These are phyloP conservation scores for Phialemonium atrogriseum DNA, from an alignment of 2,329 filamentous ascomycete genomes.

Conservation along the genomic window DNA sequence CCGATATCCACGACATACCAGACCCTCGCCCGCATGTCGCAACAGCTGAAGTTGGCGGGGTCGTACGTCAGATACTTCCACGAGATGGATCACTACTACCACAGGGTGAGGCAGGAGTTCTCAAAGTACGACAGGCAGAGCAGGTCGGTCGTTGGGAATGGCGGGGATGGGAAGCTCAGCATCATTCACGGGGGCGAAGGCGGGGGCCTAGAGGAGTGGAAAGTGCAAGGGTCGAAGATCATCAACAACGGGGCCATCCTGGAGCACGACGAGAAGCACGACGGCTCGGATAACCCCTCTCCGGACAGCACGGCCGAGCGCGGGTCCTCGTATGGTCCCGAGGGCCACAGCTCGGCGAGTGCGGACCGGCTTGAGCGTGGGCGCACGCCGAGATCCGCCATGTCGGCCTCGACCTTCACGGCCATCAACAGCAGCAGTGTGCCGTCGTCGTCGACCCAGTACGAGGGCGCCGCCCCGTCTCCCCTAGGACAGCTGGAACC, in stretches of 20 bases:
- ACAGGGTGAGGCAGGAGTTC: slow-evolving; percentile 41
- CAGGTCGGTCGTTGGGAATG: slow-evolving; percentile 4
- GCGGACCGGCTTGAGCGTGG: slow-evolving; percentile 12
- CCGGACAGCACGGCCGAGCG: slow-evolving; percentile 21
- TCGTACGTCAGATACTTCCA: slow-evolving; percentile 46
- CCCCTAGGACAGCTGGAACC: too few species aligned
- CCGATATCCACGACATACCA: slow-evolving; percentile 39
- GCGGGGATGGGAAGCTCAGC: slow-evolving; percentile 23
- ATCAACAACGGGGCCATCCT: slow-evolving; percentile 35
- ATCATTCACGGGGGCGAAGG: slow-evolving; percentile 34
- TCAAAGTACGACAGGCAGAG: slow-evolving; percentile 20
- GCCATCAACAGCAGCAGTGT: slow-evolving; percentile 27
- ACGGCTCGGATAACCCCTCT: slow-evolving; percentile 10
- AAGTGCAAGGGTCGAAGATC: slow-evolving; percentile 27
- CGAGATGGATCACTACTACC: slow-evolving; percentile 45
- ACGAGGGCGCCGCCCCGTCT: slow-evolving; percentile 5
- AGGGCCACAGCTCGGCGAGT: slow-evolving; percentile 9
- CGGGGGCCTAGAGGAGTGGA: slow-evolving; percentile 49
- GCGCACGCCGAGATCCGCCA: slow-evolving; percentile 19
- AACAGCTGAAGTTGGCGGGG: slow-evolving; percentile 46
- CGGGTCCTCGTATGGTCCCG: slow-evolving; percentile 17
- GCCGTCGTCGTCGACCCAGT: too few species aligned
- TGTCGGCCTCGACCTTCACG: slow-evolving; percentile 27
- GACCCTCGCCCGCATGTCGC: slow-evolving; percentile 42
- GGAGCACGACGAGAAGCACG: slow-evolving; percentile 20